Evolutionary conservation across 345 rosid species (phyloP), one percentile per base, ranked within the genome.

Genomic region (Aquilaria yunnanensis): DNA sequence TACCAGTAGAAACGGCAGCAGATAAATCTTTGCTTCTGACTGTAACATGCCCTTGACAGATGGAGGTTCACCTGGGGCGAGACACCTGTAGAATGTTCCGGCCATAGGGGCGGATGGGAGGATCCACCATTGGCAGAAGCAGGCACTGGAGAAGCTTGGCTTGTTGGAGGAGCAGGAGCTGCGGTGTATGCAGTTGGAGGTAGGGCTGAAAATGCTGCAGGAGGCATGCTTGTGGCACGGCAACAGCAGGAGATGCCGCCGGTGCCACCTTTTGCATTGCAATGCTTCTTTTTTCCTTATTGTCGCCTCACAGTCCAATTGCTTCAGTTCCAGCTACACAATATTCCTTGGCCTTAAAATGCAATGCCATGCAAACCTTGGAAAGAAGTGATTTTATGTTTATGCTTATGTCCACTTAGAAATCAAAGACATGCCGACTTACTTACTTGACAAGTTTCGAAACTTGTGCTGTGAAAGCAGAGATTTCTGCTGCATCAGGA

Each of bases 21-120:
- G 3, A 14, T 30, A 33, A 16, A 10, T 33, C 29, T 6, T 10
- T 9, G 50, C 34, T 56, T 46, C 9, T 29, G 57, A 83, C 23
- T 23, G 23, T 23, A 23, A 23, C 23, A 23, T 23, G 1, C 1
- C 99, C 99, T 94, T 86, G 59, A 94, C 89, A 70, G 90, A 94
- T 29, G 95, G 80, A 0, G 96, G 96, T 75, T 88, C 96, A 14
- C 97, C 96, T 6, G 99, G 99, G 32, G 72, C 96, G 49, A 95
- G 83, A 74, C 83, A 73, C 52, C 87, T 75, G 61, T 94, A 94
- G 63, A 94, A 94, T 67, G 97, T 94, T 67, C 99, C 99, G 60
- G 97, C 95, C 99, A 94, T 90, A 32, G 99, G 97, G 92, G 70
- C n/a, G 91, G 85, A 53, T 80, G 87, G 51, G 88, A 82, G 32